Conservation (phyloP, 441 rosid genomes). For the Theobroma grandiflorum region DNA sequence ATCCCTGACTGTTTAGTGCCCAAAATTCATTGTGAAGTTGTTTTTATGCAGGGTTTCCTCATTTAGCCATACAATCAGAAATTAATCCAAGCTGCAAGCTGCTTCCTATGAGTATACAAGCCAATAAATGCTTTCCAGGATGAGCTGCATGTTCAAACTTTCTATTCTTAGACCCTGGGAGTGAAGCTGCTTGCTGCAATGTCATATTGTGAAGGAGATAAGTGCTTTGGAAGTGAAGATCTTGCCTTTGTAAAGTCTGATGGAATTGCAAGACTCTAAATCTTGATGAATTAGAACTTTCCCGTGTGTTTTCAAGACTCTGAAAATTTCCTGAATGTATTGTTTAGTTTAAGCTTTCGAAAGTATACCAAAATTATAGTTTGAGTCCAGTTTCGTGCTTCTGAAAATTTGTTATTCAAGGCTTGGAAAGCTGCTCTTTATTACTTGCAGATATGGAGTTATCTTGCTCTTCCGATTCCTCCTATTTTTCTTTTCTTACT, state of each 20-base stretch:
- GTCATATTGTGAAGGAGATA: too few relatives aligned
- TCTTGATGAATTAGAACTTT: neutral
- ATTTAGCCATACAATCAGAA: neutral
- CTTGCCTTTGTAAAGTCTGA: too few relatives aligned
- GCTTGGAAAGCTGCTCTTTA: neutral
- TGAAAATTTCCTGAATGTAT: neutral
- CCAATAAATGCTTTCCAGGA: slow-evolving; percentile 3
- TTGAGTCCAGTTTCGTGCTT: neutral
- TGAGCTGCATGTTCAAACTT: neutral
- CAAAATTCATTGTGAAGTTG: too few relatives aligned
- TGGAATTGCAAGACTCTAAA: too few relatives aligned
- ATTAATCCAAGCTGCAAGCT: slow-evolving; percentile 14
- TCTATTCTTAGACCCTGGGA: too few relatives aligned
- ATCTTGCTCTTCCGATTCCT: neutral
- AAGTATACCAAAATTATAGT: neutral
- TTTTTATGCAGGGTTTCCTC: neutral
- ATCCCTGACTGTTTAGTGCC: neutral
- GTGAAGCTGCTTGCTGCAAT: neutral
- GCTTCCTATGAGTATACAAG: neutral
- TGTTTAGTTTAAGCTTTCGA: neutral
- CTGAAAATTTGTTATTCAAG: neutral
- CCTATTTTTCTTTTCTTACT: neutral
- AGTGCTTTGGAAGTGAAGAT: too few relatives aligned
- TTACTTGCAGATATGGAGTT: neutral
- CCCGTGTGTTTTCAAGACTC: slow-evolving; percentile 4